Evolutionary conservation across 768 basidiomycete genomes (phyloP).

Genomic region (Podaxis sp.): DNA sequence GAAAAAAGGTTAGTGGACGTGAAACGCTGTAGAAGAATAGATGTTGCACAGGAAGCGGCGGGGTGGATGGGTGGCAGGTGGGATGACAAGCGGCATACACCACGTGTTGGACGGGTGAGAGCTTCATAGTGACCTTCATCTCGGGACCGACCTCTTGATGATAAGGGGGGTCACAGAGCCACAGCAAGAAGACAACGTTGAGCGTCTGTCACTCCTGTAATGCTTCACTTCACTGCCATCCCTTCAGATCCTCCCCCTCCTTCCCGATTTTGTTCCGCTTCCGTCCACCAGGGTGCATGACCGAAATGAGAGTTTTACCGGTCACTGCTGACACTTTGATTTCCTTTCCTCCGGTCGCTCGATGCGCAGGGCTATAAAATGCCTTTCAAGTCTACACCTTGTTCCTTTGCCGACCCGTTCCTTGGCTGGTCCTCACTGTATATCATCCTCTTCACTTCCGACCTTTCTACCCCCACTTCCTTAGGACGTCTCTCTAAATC

Average conservation of each 20-base stretch:
- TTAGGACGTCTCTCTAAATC: not conserved
- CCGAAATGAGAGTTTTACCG: constrained; percentile 34
- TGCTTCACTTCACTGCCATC: constrained; percentile 7
- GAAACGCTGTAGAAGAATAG: constrained; percentile 6
- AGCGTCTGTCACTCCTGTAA: not conserved
- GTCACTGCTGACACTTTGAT: constrained; percentile 29
- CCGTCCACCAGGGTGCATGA: constrained; percentile 22
- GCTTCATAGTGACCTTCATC: constrained; percentile 29
- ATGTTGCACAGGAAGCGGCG: not conserved
- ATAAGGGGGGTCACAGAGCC: constrained; percentile 3
- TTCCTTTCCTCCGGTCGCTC: constrained; percentile 28
- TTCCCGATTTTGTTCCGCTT: constrained; percentile 26
- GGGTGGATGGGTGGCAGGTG: not conserved
- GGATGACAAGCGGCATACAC: constrained; percentile 6
- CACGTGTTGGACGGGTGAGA: constrained; percentile 30
- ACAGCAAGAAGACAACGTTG: constrained; percentile 7
- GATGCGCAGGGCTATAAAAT: constrained; percentile 29
- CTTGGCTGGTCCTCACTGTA: constrained; percentile 31
- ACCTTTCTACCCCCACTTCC: constrained; percentile 15
- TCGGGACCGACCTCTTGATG: constrained; percentile 30
- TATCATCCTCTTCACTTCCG: constrained; percentile 15
- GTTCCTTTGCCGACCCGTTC: constrained; percentile 23
- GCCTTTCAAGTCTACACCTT: constrained; percentile 19
- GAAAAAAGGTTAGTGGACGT: constrained; percentile 12
- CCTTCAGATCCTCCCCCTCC: constrained; percentile 25